Evolutionary conservation across 257 asterid genomes (phyloP), one percentile per base, ranked within the genome.

Genomic region (Przewalskia tangutica): DNA sequence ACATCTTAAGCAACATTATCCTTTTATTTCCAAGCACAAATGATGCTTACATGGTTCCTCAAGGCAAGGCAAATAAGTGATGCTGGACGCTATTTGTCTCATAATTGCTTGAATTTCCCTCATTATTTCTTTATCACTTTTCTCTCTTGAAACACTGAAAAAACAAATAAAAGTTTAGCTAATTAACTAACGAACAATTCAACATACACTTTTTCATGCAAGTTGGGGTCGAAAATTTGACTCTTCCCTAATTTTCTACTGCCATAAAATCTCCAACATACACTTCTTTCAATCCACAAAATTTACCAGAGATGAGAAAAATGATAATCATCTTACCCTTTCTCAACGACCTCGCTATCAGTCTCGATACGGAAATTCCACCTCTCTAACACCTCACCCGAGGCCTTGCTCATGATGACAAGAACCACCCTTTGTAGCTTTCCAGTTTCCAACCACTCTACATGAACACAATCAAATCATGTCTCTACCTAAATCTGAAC

Each of bases 391-490:
- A 95, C 99, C 81, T 95, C 99, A 81, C 95, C 91, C 53, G 85
- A 90, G 27, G 88, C 89, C 88, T 93, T 95, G 89, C 97, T 91
- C 99, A 95, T 95, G 82, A 95, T 93, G 79, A 95, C 99, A 60
- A 95, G 91, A 77, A 95, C 99, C 32, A 92, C 89, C 87, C 98
- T 91, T 83, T 95, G 98, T 44, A 95, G 87, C 86, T 93, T 91
- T 89, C 99, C 99, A 58, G 93, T 89, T 87, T 93, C 99, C 53
- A 95, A 89, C 99, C 99, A 95, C 85, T 95, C 99, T 95, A 80
- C 76, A 17, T 44, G 73, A 75, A 32, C 27, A 67, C 23, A 55
- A 9, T 51, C 46, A 14, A 80, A 80, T 60, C 17, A 80, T 5
- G 44, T 62, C 48, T 11, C 77, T 59, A 64, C 46, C 34, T 8